Evolutionary conservation across 2,329 filamentous ascomycete genomes (phyloP).

Genomic region (Rhynchosporium agropyri): DNA sequence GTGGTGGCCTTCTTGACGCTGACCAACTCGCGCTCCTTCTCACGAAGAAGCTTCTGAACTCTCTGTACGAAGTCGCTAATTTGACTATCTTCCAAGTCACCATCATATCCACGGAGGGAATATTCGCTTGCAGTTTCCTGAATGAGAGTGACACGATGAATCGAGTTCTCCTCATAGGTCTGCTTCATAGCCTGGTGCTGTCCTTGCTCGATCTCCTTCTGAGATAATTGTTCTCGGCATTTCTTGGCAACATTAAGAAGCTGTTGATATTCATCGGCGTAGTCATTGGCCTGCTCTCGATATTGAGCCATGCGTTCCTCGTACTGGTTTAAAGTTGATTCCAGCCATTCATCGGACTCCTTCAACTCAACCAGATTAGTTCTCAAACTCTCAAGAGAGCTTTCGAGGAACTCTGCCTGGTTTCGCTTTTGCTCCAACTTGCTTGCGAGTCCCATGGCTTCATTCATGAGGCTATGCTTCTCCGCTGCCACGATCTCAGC

Average conservation of each 20-base stretch:
- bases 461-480: slow-evolving; percentile 72
- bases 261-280: slow-evolving; percentile 65
- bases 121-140: slow-evolving; percentile 76
- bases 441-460: slow-evolving; percentile 74
- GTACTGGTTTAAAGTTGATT: slow-evolving; percentile 73
- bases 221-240: slow-evolving; percentile 51
- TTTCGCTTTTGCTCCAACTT: slow-evolving; percentile 76
- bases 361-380: slow-evolving; percentile 74
- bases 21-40: slow-evolving; percentile 80
- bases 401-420: slow-evolving; percentile 69
- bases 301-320: slow-evolving; percentile 72
- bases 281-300: slow-evolving; percentile 62
- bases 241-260: slow-evolving; percentile 56
- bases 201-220: slow-evolving; percentile 67
- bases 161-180: slow-evolving; percentile 79
- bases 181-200: slow-evolving; percentile 84
- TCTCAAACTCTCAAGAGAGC: slow-evolving; percentile 70
- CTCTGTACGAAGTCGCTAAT: slow-evolving; percentile 77
- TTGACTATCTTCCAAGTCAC: slow-evolving; percentile 72
- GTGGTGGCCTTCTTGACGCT: slow-evolving; percentile 72
- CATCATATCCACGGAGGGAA: slow-evolving; percentile 82
- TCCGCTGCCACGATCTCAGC: slow-evolving; percentile 58
- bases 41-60: slow-evolving; percentile 72
- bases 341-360: slow-evolving; percentile 77
- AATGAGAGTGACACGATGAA: slow-evolving; percentile 71